Conservation (phyloP, 1,284 basidiomycete species). For the Leccinum subrobustum region DNA sequence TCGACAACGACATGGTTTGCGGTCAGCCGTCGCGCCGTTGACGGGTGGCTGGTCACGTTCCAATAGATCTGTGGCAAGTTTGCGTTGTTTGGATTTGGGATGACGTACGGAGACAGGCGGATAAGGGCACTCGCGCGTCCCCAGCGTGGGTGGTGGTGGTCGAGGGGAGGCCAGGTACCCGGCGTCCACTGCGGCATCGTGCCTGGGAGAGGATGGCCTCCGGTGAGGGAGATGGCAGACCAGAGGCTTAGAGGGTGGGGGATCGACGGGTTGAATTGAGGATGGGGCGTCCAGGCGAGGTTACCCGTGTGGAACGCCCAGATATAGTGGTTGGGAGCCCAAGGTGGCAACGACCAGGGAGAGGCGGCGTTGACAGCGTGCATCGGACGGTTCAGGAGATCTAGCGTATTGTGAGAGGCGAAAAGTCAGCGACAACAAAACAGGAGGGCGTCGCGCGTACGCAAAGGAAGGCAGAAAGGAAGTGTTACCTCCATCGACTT, state of each 20-base stretch:
- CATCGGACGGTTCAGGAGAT: constrained; percentile 7
- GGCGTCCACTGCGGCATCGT: constrained; percentile 31
- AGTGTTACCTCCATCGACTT: constrained; percentile 17
- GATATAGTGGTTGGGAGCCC: constrained; percentile 21
- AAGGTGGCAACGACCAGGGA: constrained; percentile 14
- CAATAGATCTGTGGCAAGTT: constrained; percentile 7
- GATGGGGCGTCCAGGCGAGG: constrained; percentile 34
- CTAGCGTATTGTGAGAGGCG: constrained; percentile 1
- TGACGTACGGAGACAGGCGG: constrained; percentile 34
- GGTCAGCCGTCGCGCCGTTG: background rate
- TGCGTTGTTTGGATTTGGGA: constrained; percentile 37
- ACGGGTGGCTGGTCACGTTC: background rate
- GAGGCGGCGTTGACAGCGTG: background rate
- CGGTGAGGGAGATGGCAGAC: constrained; percentile 21
- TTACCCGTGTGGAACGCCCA: constrained; percentile 26
- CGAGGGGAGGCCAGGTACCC: constrained; percentile 32
- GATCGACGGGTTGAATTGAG: constrained; percentile 22
- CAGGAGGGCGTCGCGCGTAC: background rate
- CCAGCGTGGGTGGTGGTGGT: constrained; percentile 9
- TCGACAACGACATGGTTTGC: background rate
- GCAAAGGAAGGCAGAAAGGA: background rate
- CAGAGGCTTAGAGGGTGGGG: constrained; percentile 16
- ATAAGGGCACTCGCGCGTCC: constrained; percentile 20
- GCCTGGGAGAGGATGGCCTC: constrained; percentile 33
- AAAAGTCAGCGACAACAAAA: constrained; percentile 5